Evolutionary conservation across 306 rosid genomes (phyloP), one percentile per base, ranked within the genome.

Genomic region (Argentina anserina): DNA sequence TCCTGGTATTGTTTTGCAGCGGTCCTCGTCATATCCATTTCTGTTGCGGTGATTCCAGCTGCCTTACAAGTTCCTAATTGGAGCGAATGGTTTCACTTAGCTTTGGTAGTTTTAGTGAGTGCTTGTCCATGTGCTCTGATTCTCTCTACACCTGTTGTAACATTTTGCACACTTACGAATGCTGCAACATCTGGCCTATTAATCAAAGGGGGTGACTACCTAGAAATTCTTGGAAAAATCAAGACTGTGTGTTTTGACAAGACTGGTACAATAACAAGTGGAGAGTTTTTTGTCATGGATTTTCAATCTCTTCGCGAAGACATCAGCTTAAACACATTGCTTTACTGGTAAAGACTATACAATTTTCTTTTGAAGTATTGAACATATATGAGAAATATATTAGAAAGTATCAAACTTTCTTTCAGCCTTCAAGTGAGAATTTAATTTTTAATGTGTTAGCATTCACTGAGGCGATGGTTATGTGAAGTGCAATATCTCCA

Each of bases 121-220:
- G 97, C 96, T 4, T 94, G 98, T 17, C 98, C 98, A 1, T 94
- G 98, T 70, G 87, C 96, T 59, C 96, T 94, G 53, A 67, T 94
- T 49, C 97, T 94, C 65, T 94, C 97, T 18, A 89, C 98, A 0
- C 98, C 98, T 12, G 92, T 94, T 60, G 98, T 97, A 26, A 91
- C 98, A 14, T 94, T 91, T 68, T 94, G 98, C 81, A 93, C 98
- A 20, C 91, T 86, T 67, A 85, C 97, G 0, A 86, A 79, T 79
- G 98, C 98, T 26, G 98, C 97, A 36, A 85, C 87, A 0, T 85
- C 92, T 1, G 97, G 98, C 47, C 92, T 94, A 63, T 83, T 94
- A 42, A 89, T 94, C 88, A 94, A 94, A 87, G 97, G 98, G 34
- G 98, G 98, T 40, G 87, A 94, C 26, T 71, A 70, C 81, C 90